These are phyloP conservation scores for Diospyros kaki DNA, from an alignment of 148 eudicot species.

Conservation along the genomic window DNA sequence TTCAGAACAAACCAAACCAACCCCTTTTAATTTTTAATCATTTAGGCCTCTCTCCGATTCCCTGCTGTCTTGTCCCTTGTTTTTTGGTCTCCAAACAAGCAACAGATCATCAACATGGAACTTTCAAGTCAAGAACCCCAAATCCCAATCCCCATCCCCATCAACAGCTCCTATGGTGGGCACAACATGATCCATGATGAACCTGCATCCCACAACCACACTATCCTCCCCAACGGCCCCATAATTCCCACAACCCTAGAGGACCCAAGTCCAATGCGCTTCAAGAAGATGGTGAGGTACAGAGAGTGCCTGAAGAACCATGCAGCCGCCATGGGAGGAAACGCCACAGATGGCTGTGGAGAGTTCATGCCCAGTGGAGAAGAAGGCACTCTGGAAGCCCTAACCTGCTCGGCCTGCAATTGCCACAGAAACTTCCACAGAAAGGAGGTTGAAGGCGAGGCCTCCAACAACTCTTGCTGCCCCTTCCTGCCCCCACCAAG, in stretches of 20 bases:
- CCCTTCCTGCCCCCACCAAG: conserved; percentile 28
- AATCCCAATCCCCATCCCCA: conserved; percentile 57
- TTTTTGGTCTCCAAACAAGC: conserved; percentile 40
- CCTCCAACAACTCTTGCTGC: conserved; percentile 22
- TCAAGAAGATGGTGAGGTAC: conserved; percentile 33
- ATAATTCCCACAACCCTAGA: conserved; percentile 25
- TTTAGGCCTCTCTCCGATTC: conserved; percentile 12
- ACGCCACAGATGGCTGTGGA: conserved; percentile 66
- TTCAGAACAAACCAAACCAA: background rate
- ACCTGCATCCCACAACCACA: conserved; percentile 35
- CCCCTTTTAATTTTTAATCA: conserved; percentile 13
- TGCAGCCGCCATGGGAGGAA: conserved; percentile 66
- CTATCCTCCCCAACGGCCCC: conserved; percentile 22
- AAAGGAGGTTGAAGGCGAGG: conserved; percentile 44
- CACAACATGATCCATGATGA: conserved; percentile 37
- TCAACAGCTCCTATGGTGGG: conserved; percentile 39
- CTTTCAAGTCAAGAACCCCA: conserved; percentile 47
- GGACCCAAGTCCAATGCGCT: conserved; percentile 22
- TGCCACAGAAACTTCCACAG: conserved; percentile 73
- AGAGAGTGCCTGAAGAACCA: conserved; percentile 64
- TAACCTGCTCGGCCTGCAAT: conserved; percentile 58
- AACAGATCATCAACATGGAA: conserved; percentile 40
- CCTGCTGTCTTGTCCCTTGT: conserved; percentile 15
- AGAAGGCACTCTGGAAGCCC: conserved; percentile 50
- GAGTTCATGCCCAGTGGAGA: conserved; percentile 66